Percentiles rank a stretch among this genome's conserved stretches.
These are phyloP conservation scores for Eucalyptus pauciflora DNA, from an alignment of 345 rosid genomes.

Conservation along the genomic window DNA sequence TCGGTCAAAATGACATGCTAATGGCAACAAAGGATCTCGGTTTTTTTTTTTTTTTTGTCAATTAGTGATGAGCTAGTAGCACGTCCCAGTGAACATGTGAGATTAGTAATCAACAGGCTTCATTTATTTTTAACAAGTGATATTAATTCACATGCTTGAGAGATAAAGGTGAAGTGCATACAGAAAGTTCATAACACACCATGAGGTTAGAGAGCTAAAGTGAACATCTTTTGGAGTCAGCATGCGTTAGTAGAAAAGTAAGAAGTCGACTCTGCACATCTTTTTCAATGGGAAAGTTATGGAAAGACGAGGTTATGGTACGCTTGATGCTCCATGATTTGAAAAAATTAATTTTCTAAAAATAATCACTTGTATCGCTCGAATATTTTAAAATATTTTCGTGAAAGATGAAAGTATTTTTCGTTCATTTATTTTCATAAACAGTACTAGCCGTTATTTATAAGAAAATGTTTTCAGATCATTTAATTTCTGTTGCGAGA, in stretches of 20 bases:
- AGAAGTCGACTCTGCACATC: neutral
- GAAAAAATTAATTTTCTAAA: neutral
- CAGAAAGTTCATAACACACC: neutral
- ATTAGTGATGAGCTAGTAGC: neutral
- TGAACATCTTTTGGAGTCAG: neutral
- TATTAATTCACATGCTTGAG: neutral
- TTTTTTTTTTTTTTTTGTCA: neutral
- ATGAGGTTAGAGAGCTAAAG: neutral
- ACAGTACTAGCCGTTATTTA: neutral
- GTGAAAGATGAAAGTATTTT: neutral
- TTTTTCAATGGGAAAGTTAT: neutral
- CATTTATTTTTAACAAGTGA: neutral
- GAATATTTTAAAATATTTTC: neutral
- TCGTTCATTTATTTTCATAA: too few species aligned
- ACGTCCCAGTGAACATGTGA: neutral
- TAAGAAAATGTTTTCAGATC: rapidly evolving
- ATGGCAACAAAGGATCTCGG: neutral
- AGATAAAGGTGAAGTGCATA: neutral
- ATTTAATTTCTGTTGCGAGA: neutral
- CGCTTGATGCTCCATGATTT: neutral
- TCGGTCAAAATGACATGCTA: neutral
- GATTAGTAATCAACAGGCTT: neutral
- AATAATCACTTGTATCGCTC: rapidly evolving
- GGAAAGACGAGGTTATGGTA: neutral
- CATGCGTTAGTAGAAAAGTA: neutral